These are phyloP conservation scores for Eucalyptus cladocalyx DNA, from an alignment of 345 rosid genomes.

Conservation along the genomic window DNA sequence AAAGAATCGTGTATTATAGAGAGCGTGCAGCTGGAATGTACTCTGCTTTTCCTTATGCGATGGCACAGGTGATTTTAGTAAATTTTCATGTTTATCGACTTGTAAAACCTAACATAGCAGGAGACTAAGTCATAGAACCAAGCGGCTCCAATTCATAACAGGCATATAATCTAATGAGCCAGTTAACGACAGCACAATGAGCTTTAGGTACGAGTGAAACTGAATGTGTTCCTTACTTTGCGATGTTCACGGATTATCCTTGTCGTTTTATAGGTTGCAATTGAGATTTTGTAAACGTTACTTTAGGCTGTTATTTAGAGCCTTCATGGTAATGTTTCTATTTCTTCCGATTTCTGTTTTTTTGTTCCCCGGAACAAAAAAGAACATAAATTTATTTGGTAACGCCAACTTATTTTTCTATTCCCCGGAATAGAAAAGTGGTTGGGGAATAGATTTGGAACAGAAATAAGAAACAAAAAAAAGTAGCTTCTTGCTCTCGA, in stretches of 20 bases:
- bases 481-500: rapidly evolving
- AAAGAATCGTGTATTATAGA: conserved; percentile 1
- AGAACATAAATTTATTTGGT: rapidly evolving
- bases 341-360: rapidly evolving
- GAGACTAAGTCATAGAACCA: neutral
- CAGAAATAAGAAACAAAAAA: rapidly evolving
- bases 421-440: too few relatives aligned
- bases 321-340: rapidly evolving
- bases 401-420: too few relatives aligned
- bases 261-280: conserved; percentile 7
- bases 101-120: too few relatives aligned
- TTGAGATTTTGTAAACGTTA: conserved; percentile 27
- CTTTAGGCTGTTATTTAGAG: conserved; percentile 2
- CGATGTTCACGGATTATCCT: neutral
- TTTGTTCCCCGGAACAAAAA: rapidly evolving
- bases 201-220: neutral
- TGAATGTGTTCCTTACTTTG: neutral
- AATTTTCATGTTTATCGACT: neutral
- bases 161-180: neutral
- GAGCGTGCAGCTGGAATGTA: conserved; percentile 7
- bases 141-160: neutral
- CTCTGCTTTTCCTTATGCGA: neutral
- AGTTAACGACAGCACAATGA: neutral
- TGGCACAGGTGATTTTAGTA: neutral
- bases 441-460: too few relatives aligned